A percentile compares a stretch with the other conserved stretches of the same genome.
These are phyloP conservation scores for Argentina anserina DNA, from an alignment of 306 rosid species.

Conservation along the genomic window DNA sequence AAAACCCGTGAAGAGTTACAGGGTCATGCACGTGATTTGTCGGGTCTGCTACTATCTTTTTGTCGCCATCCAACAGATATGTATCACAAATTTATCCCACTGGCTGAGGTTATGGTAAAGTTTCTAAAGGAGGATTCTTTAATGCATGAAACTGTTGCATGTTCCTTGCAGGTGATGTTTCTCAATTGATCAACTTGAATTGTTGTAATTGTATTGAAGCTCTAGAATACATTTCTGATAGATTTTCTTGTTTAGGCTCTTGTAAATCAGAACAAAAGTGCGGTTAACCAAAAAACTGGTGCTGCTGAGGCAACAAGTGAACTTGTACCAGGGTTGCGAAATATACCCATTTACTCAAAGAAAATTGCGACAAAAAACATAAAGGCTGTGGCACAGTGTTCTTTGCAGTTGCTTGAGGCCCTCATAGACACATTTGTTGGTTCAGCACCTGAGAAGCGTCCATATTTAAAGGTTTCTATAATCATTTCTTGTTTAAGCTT, in stretches of 20 bases:
- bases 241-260: conserved; percentile 51
- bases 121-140: conserved; percentile 67
- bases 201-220: conserved; percentile 9
- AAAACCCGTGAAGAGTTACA: conserved; percentile 47
- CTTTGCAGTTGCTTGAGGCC: conserved; percentile 55
- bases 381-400: conserved; percentile 61
- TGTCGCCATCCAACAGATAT: conserved; percentile 79
- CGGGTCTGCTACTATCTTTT: conserved; percentile 80
- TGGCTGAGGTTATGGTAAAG: conserved; percentile 48
- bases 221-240: conserved; percentile 15
- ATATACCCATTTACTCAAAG: conserved; percentile 57
- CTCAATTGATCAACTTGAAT: background rate
- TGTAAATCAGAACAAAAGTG: conserved; percentile 71
- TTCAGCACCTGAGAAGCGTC: conserved; percentile 43
- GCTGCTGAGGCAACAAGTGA: conserved; percentile 27
- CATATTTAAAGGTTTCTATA: conserved; percentile 59
- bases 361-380: conserved; percentile 66
- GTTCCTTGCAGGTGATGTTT: conserved; percentile 64
- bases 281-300: conserved; percentile 40
- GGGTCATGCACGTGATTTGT: conserved; percentile 52
- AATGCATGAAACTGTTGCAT: conserved; percentile 65
- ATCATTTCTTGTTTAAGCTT: conserved; percentile 16
- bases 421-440: conserved; percentile 60
- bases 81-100: conserved; percentile 36
- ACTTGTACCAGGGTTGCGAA: conserved; percentile 33